These are phyloP conservation scores for Moniliophthora roreri DNA, from an alignment of 1,284 basidiomycete genomes.

Conservation along the genomic window DNA sequence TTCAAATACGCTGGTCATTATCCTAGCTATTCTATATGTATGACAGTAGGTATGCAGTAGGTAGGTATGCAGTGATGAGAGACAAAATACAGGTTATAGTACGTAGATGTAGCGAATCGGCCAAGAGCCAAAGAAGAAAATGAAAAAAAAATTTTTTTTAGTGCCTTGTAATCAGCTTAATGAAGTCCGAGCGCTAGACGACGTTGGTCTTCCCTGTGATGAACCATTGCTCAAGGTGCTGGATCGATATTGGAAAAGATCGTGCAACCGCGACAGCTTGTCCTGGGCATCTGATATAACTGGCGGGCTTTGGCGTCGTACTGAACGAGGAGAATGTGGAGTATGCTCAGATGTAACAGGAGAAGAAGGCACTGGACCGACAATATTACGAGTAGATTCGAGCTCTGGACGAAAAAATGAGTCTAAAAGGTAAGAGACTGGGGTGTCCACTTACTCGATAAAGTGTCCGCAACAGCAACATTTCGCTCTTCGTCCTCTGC, in stretches of 20 bases:
- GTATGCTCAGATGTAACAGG: conserved; percentile 16
- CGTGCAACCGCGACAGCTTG: conserved; percentile 70
- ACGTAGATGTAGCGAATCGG: conserved; percentile 17
- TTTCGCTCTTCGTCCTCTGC: conserved; percentile 82
- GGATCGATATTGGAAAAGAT: conserved; percentile 79
- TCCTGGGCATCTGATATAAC: conserved; percentile 51
- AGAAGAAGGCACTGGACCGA: conserved; percentile 26
- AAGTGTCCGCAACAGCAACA: conserved; percentile 72
- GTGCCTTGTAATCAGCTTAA: conserved; percentile 18
- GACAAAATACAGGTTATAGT: conserved; percentile 18
- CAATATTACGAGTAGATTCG: conserved; percentile 50
- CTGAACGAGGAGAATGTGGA: conserved; percentile 26
- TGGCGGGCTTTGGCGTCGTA: conserved; percentile 24
- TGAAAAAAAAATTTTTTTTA: conserved; percentile 5
- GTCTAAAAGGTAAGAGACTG: conserved; percentile 8
- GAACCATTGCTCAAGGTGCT: conserved; percentile 67
- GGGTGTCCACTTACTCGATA: conserved; percentile 60
- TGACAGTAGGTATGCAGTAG: background rate
- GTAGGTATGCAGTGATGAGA: background rate
- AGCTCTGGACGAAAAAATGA: conserved; percentile 46
- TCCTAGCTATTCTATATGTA: background rate
- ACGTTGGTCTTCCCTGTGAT: conserved; percentile 38
- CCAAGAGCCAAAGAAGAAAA: conserved; percentile 19
- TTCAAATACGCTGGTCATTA: no score
- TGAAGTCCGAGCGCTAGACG: conserved; percentile 26